Conservation (phyloP, 345 rosid species). For the Noccaea bulbosa region DNA sequence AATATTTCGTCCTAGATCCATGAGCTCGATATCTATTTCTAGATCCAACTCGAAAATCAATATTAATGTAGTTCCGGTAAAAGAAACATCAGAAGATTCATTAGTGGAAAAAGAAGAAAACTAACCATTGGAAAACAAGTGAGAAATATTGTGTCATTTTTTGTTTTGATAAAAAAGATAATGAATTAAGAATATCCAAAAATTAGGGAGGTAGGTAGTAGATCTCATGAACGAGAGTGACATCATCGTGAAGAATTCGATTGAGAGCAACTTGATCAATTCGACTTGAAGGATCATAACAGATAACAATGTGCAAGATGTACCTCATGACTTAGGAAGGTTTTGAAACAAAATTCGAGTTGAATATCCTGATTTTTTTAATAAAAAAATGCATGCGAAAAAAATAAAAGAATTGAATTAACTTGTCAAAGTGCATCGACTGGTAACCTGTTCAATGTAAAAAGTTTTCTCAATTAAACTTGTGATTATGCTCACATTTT, state of each 20-base stretch:
- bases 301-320: neutral
- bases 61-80: too few relatives aligned
- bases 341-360: neutral
- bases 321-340: neutral
- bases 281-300: neutral
- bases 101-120: neutral
- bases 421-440: too few relatives aligned
- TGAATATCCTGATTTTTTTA: neutral
- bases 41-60: conserved; percentile 47
- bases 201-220: neutral
- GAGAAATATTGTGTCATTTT: neutral
- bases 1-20: conserved; percentile 50
- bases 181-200: neutral
- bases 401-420: neutral
- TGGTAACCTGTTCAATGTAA: neutral
- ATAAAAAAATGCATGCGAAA: neutral
- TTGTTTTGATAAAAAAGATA: too few relatives aligned
- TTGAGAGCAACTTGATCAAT: neutral
- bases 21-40: conserved; percentile 46
- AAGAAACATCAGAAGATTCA: too few relatives aligned
- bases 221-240: neutral
- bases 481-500: neutral
- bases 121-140: neutral
- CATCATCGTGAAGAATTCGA: neutral
- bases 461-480: too few relatives aligned